Percentiles rank a stretch among this genome's conserved stretches.
Evolutionary conservation across 345 rosid genomes (phyloP).

Genomic region (Salix viminalis): DNA sequence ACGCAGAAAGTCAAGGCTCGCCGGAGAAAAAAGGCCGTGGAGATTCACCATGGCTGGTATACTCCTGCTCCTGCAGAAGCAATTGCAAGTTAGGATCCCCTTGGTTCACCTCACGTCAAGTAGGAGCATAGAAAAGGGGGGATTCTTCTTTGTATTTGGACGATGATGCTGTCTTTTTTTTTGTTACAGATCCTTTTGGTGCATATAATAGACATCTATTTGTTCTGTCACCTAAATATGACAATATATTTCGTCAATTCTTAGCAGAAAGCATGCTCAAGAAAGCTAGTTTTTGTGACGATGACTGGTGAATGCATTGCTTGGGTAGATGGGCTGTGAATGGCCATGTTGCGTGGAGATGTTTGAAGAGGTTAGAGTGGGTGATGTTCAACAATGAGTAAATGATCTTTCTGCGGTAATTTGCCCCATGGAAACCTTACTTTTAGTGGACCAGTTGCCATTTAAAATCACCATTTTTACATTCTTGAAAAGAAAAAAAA

Average conservation of each 20-base stretch:
- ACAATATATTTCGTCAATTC: not conserved
- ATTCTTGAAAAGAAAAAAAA: no score
- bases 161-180: not conserved
- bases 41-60: slow-evolving; percentile 89
- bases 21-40: slow-evolving; percentile 86
- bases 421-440: no score
- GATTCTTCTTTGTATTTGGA: not conserved
- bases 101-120: not conserved
- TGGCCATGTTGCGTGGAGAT: no score
- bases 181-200: not conserved
- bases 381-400: no score
- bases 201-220: not conserved
- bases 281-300: no score
- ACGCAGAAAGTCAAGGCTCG: slow-evolving; percentile 77
- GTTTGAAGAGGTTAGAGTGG: no score
- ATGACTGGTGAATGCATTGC: no score
- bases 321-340: no score
- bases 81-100: slow-evolving; percentile 18
- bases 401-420: no score
- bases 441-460: no score
- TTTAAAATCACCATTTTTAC: no score
- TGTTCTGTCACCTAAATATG: not conserved
- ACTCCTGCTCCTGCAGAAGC: slow-evolving; percentile 38
- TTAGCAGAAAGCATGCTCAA: no score
- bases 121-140: not conserved